A percentile compares a stretch with the other conserved stretches of the same genome.
phyloP scores from a whole-genome alignment of 192 early-diverging fungal species.

The Coemansia sp. region DNA sequence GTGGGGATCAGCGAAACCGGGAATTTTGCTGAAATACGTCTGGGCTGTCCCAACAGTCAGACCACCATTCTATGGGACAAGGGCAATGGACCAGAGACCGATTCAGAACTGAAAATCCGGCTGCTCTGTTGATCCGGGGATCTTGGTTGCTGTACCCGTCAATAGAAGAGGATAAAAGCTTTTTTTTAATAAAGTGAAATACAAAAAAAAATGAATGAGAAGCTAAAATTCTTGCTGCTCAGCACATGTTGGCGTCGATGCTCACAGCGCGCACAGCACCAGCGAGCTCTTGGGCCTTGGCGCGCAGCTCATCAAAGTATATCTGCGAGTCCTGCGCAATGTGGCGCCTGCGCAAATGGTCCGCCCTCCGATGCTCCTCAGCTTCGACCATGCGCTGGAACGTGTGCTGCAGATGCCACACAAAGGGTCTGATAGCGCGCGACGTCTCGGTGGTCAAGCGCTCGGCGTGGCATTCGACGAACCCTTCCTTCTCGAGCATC shows the following conservation, averaged over 20 bases:
- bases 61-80: not conserved
- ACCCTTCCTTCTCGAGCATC: conserved; percentile 55
- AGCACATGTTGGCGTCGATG: conserved; percentile 13
- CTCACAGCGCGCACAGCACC: conserved; percentile 47
- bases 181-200: not conserved
- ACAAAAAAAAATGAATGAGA: conserved; percentile 5
- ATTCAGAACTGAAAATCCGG: not conserved
- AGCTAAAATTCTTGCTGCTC: not conserved
- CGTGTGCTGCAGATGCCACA: conserved; percentile 68
- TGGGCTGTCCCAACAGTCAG: not conserved
- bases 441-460: conserved; percentile 65
- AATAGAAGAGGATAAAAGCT: no score
- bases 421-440: conserved; percentile 65
- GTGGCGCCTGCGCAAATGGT: conserved; percentile 59
- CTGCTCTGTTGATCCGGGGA: no score
- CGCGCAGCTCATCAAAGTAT: conserved; percentile 65
- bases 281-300: conserved; percentile 59
- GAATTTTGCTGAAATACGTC: not conserved
- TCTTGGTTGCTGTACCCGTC: no score
- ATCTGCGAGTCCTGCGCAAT: conserved; percentile 65
- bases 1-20: not conserved
- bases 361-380: conserved; percentile 63
- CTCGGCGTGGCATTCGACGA: conserved; percentile 63
- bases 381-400: conserved; percentile 74
- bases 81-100: not conserved